Percentiles rank a stretch among this genome's conserved stretches.
phyloP scores from a whole-genome alignment of 495 filamentous ascomycete genomes.

The Penicillium dipodomyicola region DNA sequence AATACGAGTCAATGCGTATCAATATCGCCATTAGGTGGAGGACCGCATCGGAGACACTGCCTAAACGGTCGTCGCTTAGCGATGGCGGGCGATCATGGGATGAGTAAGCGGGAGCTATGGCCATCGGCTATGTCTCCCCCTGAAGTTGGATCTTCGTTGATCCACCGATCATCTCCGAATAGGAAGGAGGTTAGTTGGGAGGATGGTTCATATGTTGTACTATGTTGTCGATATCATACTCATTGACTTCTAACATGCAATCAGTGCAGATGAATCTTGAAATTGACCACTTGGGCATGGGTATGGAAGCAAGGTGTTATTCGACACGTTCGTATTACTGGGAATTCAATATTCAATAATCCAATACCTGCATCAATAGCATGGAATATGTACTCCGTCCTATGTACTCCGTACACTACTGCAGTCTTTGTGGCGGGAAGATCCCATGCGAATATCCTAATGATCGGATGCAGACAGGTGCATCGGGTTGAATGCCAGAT shows the following conservation, averaged over 20 bases:
- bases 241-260: background rate
- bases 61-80: slow-evolving; percentile 20
- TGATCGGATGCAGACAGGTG: slow-evolving; percentile 8
- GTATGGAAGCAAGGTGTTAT: background rate
- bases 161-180: slow-evolving; percentile 24
- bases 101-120: slow-evolving; percentile 29
- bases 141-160: slow-evolving; percentile 17
- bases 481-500: slow-evolving; percentile 14
- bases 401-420: background rate
- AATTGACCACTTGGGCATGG: background rate
- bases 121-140: slow-evolving; percentile 25
- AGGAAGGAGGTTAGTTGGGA: slow-evolving; percentile 24
- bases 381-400: background rate
- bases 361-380: background rate
- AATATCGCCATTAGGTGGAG: slow-evolving; percentile 6
- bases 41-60: slow-evolving; percentile 22
- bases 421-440: slow-evolving; percentile 6
- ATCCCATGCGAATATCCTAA: slow-evolving; percentile 7
- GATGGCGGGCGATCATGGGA: slow-evolving; percentile 14
- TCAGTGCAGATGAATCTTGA: background rate
- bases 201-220: background rate
- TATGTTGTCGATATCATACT: background rate
- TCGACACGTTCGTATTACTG: background rate
- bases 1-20: slow-evolving; percentile 1
- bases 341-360: background rate